phyloP scores from a whole-genome alignment of 2,329 filamentous ascomycete genomes.

The Fusarium sp. region DNA sequence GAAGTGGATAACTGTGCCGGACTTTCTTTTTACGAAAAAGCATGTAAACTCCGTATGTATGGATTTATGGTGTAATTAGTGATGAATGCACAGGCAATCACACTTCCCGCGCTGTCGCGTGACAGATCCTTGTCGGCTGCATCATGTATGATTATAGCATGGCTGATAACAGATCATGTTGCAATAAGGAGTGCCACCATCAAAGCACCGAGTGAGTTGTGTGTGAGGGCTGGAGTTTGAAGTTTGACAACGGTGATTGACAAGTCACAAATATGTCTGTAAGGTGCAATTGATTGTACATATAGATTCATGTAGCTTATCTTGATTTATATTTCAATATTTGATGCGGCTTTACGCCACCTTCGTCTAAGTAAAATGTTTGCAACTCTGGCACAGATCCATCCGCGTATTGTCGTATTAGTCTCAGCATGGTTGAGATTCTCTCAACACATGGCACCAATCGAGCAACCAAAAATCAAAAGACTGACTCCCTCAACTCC shows the following conservation, averaged over 20 bases:
- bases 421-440: conserved; percentile 9
- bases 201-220: neutral
- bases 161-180: conserved; percentile 1
- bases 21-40: conserved; percentile 8
- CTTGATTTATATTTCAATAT: conserved; percentile 20
- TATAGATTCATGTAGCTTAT: conserved; percentile 1
- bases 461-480: conserved; percentile 13
- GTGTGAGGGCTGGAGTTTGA: neutral
- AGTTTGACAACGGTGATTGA: conserved; percentile 5
- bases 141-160: conserved; percentile 18
- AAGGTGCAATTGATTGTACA: neutral
- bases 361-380: conserved; percentile 9
- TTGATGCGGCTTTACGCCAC: conserved; percentile 23
- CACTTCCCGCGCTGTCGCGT: conserved; percentile 22
- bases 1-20: conserved; percentile 9
- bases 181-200: neutral
- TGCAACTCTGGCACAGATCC: conserved; percentile 27
- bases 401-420: neutral
- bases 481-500: conserved; percentile 44
- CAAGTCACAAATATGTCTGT: conserved; percentile 5
- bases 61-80: conserved; percentile 4
- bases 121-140: conserved; percentile 20
- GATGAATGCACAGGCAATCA: conserved; percentile 27
- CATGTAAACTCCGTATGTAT: neutral
- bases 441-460: conserved; percentile 6